Conservation (phyloP, 2,329 filamentous ascomycete genomes). For the Pseudocercospora macadamiae region DNA sequence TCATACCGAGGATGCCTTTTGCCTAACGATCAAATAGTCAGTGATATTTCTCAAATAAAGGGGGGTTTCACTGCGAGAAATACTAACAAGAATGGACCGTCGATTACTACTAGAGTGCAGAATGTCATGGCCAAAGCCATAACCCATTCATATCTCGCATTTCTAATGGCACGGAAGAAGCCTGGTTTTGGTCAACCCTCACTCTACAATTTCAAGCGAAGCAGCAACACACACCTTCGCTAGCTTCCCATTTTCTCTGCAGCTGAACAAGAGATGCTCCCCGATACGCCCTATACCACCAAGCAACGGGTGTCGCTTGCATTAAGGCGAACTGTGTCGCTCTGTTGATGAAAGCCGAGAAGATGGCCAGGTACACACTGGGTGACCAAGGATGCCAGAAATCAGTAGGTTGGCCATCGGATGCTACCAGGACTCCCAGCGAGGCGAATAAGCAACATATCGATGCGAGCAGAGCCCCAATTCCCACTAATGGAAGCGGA, state of each 20-base stretch:
- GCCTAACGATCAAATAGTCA: too few relatives aligned
- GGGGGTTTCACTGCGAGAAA: too few relatives aligned
- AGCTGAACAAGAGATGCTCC: conserved; percentile 12
- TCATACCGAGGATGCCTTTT: not conserved
- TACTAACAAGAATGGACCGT: conserved; percentile 20
- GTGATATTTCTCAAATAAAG: too few relatives aligned
- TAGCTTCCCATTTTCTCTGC: conserved; percentile 18
- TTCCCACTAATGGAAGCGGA: conserved; percentile 11
- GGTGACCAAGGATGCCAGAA: conserved; percentile 17
- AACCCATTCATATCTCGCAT: conserved; percentile 4
- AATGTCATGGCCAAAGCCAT: conserved; percentile 14
- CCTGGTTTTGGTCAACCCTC: not conserved
- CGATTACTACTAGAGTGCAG: conserved; percentile 10
- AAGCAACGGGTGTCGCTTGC: conserved; percentile 14
- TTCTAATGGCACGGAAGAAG: conserved; percentile 8
- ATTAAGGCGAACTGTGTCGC: conserved; percentile 11
- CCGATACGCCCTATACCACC: conserved; percentile 19
- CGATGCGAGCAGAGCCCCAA: conserved; percentile 11
- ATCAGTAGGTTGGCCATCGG: conserved; percentile 12
- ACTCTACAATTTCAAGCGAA: not conserved
- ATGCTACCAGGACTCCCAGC: conserved; percentile 18
- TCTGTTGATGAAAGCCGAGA: conserved; percentile 14
- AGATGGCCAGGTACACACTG: conserved; percentile 22
- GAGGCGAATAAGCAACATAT: conserved; percentile 21
- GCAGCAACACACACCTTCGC: not conserved